phyloP scores from a whole-genome alignment of 441 rosid genomes.

The Rhodomyrtus psidioides region DNA sequence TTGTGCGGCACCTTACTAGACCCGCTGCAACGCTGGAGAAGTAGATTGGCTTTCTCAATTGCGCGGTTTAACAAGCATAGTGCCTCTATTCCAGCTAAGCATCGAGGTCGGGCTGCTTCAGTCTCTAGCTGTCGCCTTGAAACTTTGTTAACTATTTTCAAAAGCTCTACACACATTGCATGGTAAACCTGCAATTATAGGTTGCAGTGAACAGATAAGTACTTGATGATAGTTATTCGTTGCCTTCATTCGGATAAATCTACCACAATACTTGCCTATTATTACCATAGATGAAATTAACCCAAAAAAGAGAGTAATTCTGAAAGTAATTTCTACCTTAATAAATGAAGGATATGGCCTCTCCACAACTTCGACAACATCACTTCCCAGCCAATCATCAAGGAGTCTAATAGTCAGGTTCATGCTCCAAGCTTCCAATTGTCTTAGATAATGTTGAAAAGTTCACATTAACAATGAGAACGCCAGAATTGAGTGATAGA shows the following conservation, averaged over 20 bases:
- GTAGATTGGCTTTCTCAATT: conserved; percentile 22
- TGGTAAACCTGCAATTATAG: conserved; percentile 29
- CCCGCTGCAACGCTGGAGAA: conserved; percentile 35
- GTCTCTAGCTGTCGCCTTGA: conserved; percentile 10
- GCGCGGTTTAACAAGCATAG: conserved; percentile 20
- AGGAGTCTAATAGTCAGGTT: neutral
- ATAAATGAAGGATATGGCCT: neutral
- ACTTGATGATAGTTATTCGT: neutral
- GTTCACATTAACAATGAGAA: neutral
- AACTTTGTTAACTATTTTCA: conserved; percentile 15
- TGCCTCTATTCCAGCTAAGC: conserved; percentile 19
- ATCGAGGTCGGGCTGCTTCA: conserved; percentile 33
- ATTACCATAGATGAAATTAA: neutral
- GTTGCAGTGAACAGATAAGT: neutral
- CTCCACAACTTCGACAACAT: neutral
- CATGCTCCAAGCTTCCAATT: neutral
- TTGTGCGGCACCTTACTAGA: conserved; percentile 14
- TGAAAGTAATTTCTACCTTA: neutral
- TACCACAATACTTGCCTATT: neutral
- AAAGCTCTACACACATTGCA: conserved; percentile 31
- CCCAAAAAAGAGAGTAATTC: neutral
- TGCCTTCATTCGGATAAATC: neutral
- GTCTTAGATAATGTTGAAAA: neutral
- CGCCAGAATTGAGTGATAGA: too few species aligned
- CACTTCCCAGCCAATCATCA: neutral